Evolutionary conservation across 805 yeast genomes (phyloP).

Genomic region (Hermanozyma aechmeae): DNA sequence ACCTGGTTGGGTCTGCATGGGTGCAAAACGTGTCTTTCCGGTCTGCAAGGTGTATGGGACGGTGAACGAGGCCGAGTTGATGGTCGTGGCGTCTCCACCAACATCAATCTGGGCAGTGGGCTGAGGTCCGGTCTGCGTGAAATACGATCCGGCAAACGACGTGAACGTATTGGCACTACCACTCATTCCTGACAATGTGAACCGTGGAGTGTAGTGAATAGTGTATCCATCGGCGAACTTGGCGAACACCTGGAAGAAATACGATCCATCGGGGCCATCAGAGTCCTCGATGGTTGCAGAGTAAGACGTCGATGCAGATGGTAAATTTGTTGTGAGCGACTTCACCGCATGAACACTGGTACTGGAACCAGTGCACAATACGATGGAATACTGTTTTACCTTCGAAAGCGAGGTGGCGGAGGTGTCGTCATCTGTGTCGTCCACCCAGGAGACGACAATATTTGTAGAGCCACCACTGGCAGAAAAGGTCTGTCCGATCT

Average conservation of each 20-base stretch:
- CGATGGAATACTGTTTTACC: constrained; percentile 38
- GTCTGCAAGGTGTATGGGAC: constrained; percentile 73
- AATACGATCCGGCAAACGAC: constrained; percentile 13
- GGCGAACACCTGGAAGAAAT: constrained; percentile 63
- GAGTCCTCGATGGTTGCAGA: constrained; percentile 34
- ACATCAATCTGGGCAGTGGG: constrained; percentile 33
- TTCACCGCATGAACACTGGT: constrained; percentile 31
- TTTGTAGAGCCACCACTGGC: constrained; percentile 28
- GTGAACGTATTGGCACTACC: constrained; percentile 48
- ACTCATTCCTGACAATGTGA: constrained; percentile 60
- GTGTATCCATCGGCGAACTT: constrained; percentile 34
- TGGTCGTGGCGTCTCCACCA: constrained; percentile 11
- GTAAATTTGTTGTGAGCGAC: constrained; percentile 14
- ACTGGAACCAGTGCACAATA: constrained; percentile 64
- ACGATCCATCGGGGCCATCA: constrained; percentile 55
- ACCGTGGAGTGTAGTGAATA: constrained; percentile 61
- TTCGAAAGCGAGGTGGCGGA: constrained; percentile 34
- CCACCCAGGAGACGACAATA: constrained; percentile 33
- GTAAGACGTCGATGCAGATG: constrained; percentile 19
- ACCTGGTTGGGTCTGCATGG: constrained; percentile 89
- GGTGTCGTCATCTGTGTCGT: constrained; percentile 43
- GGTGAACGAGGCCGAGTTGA: constrained; percentile 42
- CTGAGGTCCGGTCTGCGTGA: constrained; percentile 31
- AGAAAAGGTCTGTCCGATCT: constrained; percentile 25
- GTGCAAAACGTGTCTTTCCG: constrained; percentile 74